Conservation (phyloP, 1,139 yeast species). For the Meyerozyma smithsonii region DNA sequence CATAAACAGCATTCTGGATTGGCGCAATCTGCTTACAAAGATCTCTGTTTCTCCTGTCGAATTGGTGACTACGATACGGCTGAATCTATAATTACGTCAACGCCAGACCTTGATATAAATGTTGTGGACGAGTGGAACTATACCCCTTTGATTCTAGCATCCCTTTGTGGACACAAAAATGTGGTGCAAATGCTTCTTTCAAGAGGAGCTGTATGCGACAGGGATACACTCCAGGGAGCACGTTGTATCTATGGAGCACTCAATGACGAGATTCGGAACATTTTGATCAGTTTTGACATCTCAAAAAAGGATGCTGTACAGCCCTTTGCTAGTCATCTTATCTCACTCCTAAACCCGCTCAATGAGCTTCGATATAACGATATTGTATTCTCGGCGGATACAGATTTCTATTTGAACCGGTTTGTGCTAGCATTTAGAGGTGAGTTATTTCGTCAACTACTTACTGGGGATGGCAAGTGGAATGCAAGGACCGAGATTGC, state of each 20-base stretch:
- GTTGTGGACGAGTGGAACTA: slow-evolving; percentile 69
- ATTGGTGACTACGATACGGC: slow-evolving; percentile 63
- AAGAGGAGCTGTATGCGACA: slow-evolving; percentile 72
- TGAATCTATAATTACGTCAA: slow-evolving; percentile 43
- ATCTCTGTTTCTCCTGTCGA: slow-evolving; percentile 64
- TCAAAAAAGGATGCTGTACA: slow-evolving; percentile 66
- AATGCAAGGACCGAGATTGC: slow-evolving; percentile 15
- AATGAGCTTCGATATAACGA: slow-evolving; percentile 32
- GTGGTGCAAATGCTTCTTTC: slow-evolving; percentile 54
- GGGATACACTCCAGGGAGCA: slow-evolving; percentile 78
- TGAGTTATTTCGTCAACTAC: slow-evolving; percentile 20
- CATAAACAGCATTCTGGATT: neutral
- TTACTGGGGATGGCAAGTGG: slow-evolving; percentile 24
- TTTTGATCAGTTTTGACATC: slow-evolving; percentile 58
- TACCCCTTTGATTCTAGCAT: slow-evolving; percentile 67
- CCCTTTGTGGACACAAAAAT: slow-evolving; percentile 67
- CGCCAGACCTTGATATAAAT: slow-evolving; percentile 55
- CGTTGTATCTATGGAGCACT: slow-evolving; percentile 77
- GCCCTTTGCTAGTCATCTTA: slow-evolving; percentile 70
- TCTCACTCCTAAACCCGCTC: slow-evolving; percentile 40
- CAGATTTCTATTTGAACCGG: slow-evolving; percentile 28
- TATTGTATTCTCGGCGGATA: slow-evolving; percentile 20
- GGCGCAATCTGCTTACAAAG: slow-evolving; percentile 23
- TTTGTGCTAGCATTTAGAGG: slow-evolving; percentile 40
- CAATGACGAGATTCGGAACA: slow-evolving; percentile 57